Base-by-base conservation (phyloP, 179 eudicot species). In the Sideroxylon spinosum region DNA sequence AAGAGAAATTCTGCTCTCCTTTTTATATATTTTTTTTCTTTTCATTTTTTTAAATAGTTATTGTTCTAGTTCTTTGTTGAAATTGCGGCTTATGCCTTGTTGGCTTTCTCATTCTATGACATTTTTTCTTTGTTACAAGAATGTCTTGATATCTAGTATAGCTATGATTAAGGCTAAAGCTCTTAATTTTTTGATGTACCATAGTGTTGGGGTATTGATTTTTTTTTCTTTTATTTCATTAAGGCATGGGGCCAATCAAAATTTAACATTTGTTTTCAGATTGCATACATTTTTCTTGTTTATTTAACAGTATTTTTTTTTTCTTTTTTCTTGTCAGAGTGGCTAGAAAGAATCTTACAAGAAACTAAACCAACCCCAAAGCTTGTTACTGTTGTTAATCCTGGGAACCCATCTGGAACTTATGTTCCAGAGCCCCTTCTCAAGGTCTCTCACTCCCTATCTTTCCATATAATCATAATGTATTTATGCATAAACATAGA, bases 351-450 rank as follows among this genome's bases (percentile, higher is more conserved):
- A 76, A 91, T 91, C 4, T 77, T 96, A 78, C 83, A 55, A 83
- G 89, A 90, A 81, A 82, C 81, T 66, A 88, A 89, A 81, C 97
- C 97, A 68, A 89, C 89, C 50, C 99, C 99, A n/a, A 96, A 96
- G 88, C 98, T 96, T 78, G 98, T 96, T 28, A 90, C 97, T 44
- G 97, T 96, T 81, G 99, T 96, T 76, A 96, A 96, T 87, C 99
- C 99, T 25, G 99, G 99, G 68, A 96, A 96, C 48, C 99, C 99
- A n/a, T 94, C 99, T 56, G 99, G 99, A 82, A 96, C 99, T 16
- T 96, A 94, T 84, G 88, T 96, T 63, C 99, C 99, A 3, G 94
- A 90, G 65, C 85, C 91, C 70, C 94, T 94, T 71, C 97, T 96
- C 73, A 89, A 89, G 99, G 99, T 93, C 70, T 76, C 71, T 81